Conservation (phyloP, 2,329 filamentous ascomycete genomes). For the Sclerotinia glacialis region DNA sequence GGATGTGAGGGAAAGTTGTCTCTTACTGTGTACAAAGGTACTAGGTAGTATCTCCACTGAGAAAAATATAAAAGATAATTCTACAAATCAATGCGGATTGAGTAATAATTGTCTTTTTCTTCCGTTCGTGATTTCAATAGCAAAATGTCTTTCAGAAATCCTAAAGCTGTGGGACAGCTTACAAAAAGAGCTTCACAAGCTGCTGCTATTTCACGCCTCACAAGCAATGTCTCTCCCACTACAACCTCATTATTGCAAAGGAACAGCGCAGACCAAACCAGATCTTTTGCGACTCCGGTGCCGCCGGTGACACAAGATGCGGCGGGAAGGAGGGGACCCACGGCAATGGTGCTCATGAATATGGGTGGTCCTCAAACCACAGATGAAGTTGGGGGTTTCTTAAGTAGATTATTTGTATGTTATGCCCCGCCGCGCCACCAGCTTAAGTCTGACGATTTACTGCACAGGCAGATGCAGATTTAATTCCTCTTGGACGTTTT, state of each 20-base stretch:
- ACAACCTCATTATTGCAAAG: constrained; percentile 41
- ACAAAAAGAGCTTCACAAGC: constrained; percentile 36
- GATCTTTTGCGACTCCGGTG: constrained; percentile 58
- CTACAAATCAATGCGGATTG: neutral
- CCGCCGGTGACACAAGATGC: constrained; percentile 79
- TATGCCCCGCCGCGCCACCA: constrained; percentile 14
- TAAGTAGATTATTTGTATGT: constrained; percentile 87
- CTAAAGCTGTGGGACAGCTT: constrained; percentile 34
- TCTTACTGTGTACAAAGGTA: neutral
- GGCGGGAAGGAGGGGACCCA: constrained; percentile 71
- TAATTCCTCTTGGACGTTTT: constrained; percentile 91
- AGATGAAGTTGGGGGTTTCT: constrained; percentile 82
- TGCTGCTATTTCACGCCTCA: constrained; percentile 34
- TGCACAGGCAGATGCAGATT: constrained; percentile 76
- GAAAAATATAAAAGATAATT: neutral
- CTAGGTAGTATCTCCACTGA: neutral
- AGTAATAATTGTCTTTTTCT: neutral
- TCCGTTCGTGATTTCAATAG: neutral
- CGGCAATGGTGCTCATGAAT: constrained; percentile 98
- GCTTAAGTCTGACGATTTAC: constrained; percentile 21
- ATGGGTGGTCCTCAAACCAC: constrained; percentile 94
- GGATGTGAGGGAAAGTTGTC: constrained; percentile 15
- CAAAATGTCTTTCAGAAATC: constrained; percentile 44
- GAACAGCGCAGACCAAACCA: constrained; percentile 39
- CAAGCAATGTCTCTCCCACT: constrained; percentile 34